Percentiles rank a stretch among this genome's conserved stretches.
Evolutionary conservation across 768 basidiomycete genomes (phyloP).

Genomic region (Calocera cornea): DNA sequence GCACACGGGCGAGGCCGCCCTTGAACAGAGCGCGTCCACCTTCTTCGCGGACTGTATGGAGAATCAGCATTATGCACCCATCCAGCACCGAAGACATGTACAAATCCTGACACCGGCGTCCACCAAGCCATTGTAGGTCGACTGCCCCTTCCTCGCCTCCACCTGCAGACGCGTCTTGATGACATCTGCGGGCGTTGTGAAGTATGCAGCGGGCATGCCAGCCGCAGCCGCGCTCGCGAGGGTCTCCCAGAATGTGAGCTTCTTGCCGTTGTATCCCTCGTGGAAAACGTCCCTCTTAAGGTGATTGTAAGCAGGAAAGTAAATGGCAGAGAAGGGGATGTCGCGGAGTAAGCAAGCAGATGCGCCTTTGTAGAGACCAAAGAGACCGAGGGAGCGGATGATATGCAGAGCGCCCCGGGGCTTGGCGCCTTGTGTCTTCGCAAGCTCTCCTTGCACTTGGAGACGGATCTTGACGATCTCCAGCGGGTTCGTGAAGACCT

Average conservation of each 20-base stretch:
- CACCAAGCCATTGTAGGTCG: constrained; percentile 73
- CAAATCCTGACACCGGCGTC: constrained; percentile 90
- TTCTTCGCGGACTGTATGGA: constrained; percentile 60
- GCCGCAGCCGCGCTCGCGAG: constrained; percentile 66
- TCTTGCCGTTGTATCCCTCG: constrained; percentile 91
- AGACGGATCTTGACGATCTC: constrained; percentile 93
- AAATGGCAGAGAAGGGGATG: constrained; percentile 93
- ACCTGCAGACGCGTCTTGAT: constrained; percentile 94
- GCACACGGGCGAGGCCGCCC: constrained; percentile 74
- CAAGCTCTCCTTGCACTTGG: constrained; percentile 91
- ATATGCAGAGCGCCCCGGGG: constrained; percentile 86
- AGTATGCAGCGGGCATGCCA: constrained; percentile 94
- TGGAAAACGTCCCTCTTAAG: constrained; percentile 87
- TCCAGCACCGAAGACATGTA: constrained; percentile 27
- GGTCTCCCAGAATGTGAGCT: constrained; percentile 80
- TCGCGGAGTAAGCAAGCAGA: constrained; percentile 87
- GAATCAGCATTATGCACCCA: neutral
- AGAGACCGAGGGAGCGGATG: constrained; percentile 75
- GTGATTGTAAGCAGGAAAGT: constrained; percentile 79
- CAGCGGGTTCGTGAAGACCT: constrained; percentile 95
- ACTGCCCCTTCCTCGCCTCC: constrained; percentile 82
- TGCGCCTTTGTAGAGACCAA: constrained; percentile 89
- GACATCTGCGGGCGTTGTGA: constrained; percentile 90
- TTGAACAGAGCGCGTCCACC: constrained; percentile 84
- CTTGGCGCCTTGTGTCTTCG: constrained; percentile 65